These are phyloP conservation scores for Haplosporangium sp. DNA, from an alignment of 371 early-diverging fungal species.

Conservation along the genomic window DNA sequence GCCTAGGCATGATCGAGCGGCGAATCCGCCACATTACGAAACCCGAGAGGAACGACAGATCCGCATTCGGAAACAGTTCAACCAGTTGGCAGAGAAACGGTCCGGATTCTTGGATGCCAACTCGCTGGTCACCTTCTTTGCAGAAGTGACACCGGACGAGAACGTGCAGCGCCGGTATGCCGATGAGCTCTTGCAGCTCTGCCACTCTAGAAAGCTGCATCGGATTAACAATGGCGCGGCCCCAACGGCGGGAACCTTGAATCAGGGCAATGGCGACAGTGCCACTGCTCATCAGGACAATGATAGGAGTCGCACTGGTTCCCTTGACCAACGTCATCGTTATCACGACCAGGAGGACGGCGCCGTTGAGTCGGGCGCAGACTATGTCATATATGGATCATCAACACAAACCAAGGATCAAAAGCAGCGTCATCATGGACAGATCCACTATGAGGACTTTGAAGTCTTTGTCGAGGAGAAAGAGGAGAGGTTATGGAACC, in stretches of 20 bases:
- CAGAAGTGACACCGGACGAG: slow-evolving; percentile 38
- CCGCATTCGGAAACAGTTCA: slow-evolving; percentile 51
- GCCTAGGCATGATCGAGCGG: slow-evolving; percentile 10
- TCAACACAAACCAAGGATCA: background rate
- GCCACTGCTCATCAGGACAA: background rate
- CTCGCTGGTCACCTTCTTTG: slow-evolving; percentile 46
- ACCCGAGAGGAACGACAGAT: slow-evolving; percentile 47
- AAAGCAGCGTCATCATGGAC: slow-evolving; percentile 13
- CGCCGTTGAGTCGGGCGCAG: background rate
- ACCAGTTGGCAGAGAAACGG: slow-evolving; percentile 27
- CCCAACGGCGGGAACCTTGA: background rate
- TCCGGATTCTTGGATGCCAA: slow-evolving; percentile 42
- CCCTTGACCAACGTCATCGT: background rate
- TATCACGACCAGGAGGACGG: background rate
- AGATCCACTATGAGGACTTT: slow-evolving; percentile 77
- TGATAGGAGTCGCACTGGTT: background rate
- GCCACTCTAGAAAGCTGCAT: slow-evolving; percentile 35
- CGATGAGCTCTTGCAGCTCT: slow-evolving; percentile 47
- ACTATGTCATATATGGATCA: background rate
- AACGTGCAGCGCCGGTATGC: slow-evolving; percentile 49
- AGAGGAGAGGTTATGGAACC: slow-evolving; percentile 73
- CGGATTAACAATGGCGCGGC: slow-evolving; percentile 14
- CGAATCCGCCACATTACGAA: slow-evolving; percentile 42
- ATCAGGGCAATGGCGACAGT: background rate
- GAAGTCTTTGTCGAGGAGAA: slow-evolving; percentile 75